Evolutionary conservation across 1,139 yeast genomes (phyloP).

Genomic region (Blastobotrys aristatus): DNA sequence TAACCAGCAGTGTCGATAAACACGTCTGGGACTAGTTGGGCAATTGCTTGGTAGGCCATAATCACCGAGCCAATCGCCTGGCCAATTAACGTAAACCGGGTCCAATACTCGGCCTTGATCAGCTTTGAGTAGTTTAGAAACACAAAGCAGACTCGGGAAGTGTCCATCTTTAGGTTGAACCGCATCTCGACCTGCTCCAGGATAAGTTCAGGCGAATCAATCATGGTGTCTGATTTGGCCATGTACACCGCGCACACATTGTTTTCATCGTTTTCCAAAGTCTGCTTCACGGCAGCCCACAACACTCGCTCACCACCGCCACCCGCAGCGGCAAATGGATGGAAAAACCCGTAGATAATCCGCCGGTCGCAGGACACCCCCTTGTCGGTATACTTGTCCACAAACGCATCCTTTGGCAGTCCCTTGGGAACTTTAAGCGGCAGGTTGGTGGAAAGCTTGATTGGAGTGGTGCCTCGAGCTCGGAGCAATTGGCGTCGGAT

Average conservation of each 20-base stretch:
- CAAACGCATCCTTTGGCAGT: conserved; percentile 19
- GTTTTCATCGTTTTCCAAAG: conserved; percentile 47
- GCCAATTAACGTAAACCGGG: conserved; percentile 72
- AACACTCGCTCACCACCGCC: conserved; percentile 98
- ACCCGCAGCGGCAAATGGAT: conserved; percentile 92
- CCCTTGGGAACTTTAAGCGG: conserved; percentile 19
- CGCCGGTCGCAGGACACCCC: conserved; percentile 34
- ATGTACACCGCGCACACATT: conserved; percentile 76
- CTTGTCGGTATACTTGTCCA: conserved; percentile 15
- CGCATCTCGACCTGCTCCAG: conserved; percentile 53
- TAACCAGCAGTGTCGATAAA: conserved; percentile 94
- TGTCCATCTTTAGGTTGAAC: conserved; percentile 58
- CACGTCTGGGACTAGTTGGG: conserved; percentile 73
- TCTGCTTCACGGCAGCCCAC: conserved; percentile 86
- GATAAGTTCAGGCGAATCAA: conserved; percentile 45
- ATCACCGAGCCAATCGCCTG: conserved; percentile 78
- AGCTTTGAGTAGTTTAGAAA: conserved; percentile 57
- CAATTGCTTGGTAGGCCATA: conserved; percentile 66
- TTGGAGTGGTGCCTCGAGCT: conserved; percentile 40
- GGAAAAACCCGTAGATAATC: conserved; percentile 76
- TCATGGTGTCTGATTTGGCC: conserved; percentile 44
- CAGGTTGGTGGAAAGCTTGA: conserved; percentile 37
- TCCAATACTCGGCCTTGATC: conserved; percentile 74
- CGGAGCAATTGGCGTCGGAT: conserved; percentile 51
- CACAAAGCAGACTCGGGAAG: conserved; percentile 60